Conservation (phyloP, 1,284 basidiomycete species). For the Tausonia pullulans region DNA sequence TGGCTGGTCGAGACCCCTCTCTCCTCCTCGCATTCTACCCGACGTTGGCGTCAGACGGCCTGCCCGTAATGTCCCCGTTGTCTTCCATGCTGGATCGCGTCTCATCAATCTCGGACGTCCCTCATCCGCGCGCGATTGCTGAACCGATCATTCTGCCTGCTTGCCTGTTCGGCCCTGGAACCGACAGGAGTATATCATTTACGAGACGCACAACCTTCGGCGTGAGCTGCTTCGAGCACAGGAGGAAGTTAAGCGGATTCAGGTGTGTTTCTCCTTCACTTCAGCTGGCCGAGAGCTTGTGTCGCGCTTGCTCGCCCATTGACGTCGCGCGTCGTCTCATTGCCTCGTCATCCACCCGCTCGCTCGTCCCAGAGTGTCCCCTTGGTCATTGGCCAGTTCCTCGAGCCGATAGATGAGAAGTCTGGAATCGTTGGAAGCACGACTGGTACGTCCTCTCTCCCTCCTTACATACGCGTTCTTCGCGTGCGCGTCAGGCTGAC, state of each 20-base stretch:
- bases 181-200: conserved; percentile 76
- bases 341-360: not conserved
- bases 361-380: conserved; percentile 54
- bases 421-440: conserved; percentile 97
- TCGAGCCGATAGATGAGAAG: conserved; percentile 96
- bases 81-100: not conserved
- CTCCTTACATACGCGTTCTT: not conserved
- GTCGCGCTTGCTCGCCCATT: not conserved
- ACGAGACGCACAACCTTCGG: conserved; percentile 96
- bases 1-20: not conserved
- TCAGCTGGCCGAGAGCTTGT: too few relatives aligned
- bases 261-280: conserved; percentile 32
- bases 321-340: too few relatives aligned
- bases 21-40: not conserved
- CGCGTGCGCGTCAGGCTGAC: not conserved
- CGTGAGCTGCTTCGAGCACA: conserved; percentile 96
- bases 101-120: not conserved
- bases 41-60: too few relatives aligned
- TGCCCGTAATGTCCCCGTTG: not conserved
- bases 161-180: not conserved
- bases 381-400: conserved; percentile 98
- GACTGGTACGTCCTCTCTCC: conserved; percentile 44
- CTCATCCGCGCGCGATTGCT: not conserved
- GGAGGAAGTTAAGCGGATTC: conserved; percentile 98
- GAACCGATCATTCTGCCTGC: not conserved